Conservation (phyloP, 345 rosid species). For the Eucalyptus sp. region DNA sequence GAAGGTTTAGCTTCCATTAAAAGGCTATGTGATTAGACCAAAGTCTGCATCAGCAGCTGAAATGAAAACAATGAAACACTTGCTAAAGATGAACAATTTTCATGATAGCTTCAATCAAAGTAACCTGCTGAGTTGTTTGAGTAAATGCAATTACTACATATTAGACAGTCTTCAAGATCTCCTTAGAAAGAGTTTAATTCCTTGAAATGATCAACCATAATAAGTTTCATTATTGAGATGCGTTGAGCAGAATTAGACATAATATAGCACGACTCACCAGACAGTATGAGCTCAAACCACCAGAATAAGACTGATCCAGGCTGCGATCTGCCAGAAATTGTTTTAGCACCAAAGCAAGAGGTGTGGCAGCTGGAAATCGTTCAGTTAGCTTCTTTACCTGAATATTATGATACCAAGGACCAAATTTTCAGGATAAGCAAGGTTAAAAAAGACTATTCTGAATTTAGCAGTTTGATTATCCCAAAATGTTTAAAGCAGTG, state of each 20-base stretch:
- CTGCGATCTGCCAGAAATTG: slow-evolving; percentile 97
- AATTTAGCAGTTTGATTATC: neutral
- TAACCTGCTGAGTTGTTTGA: neutral
- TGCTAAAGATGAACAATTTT: neutral
- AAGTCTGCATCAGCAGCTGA: neutral
- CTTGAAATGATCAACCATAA: neutral
- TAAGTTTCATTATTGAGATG: neutral
- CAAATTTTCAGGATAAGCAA: neutral
- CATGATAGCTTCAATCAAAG: neutral
- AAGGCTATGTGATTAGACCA: neutral
- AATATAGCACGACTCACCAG: slow-evolving; percentile 37
- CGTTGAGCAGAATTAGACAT: neutral
- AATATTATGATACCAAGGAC: neutral
- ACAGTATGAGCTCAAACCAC: slow-evolving; percentile 97
- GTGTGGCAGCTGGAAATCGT: slow-evolving; percentile 89
- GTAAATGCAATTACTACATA: neutral
- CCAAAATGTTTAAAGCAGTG: neutral
- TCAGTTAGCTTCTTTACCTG: slow-evolving; percentile 87
- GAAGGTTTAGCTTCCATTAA: neutral
- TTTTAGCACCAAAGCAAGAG: slow-evolving; percentile 94
- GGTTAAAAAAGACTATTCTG: neutral
- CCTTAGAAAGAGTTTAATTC: neutral
- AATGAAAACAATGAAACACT: neutral
- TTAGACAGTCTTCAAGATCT: neutral
- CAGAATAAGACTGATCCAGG: slow-evolving; percentile 95